A percentile compares a stretch with the other conserved stretches of the same genome.
phyloP scores from a whole-genome alignment of 106 monocot species.

The Acorus calamus region DNA sequence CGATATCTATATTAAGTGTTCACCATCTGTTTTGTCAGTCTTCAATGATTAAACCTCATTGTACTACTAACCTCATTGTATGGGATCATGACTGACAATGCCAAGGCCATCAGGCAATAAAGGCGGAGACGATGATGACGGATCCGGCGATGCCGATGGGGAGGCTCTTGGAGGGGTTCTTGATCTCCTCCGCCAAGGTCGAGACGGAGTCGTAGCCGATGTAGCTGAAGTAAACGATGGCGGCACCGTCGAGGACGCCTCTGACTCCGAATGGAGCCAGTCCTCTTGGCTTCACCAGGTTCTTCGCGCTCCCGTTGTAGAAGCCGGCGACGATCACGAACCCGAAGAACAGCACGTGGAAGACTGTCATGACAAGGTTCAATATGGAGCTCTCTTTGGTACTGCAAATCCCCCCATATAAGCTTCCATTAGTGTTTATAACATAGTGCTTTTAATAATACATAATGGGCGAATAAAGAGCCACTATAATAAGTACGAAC shows the following conservation, averaged over 20 bases:
- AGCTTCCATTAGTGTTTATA: not conserved
- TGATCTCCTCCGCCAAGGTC: constrained; percentile 69
- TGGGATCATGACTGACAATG: constrained; percentile 52
- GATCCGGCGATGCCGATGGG: constrained; percentile 65
- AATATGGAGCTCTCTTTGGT: constrained; percentile 66
- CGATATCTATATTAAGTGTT: constrained; percentile 23
- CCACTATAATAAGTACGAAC: no score
- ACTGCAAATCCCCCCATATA: constrained; percentile 15
- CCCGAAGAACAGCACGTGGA: constrained; percentile 59
- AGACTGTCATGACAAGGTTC: constrained; percentile 51
- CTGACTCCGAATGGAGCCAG: constrained; percentile 48
- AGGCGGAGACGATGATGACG: constrained; percentile 55
- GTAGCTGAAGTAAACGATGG: constrained; percentile 71
- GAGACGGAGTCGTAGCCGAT: constrained; percentile 76
- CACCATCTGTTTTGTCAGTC: not conserved
- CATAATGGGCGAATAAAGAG: no score
- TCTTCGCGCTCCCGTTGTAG: constrained; percentile 40
- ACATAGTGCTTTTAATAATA: no score
- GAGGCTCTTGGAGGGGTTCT: constrained; percentile 41
- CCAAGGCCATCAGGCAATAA: constrained; percentile 57
- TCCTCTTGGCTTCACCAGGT: constrained; percentile 36
- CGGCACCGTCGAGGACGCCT: constrained; percentile 61
- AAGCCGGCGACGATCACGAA: constrained; percentile 56
- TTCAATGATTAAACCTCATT: not conserved
- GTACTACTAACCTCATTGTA: constrained; percentile 31